Evolutionary conservation across 345 rosid species (phyloP), one percentile per base, ranked within the genome.

Genomic region (Rubroshorea leprosula): DNA sequence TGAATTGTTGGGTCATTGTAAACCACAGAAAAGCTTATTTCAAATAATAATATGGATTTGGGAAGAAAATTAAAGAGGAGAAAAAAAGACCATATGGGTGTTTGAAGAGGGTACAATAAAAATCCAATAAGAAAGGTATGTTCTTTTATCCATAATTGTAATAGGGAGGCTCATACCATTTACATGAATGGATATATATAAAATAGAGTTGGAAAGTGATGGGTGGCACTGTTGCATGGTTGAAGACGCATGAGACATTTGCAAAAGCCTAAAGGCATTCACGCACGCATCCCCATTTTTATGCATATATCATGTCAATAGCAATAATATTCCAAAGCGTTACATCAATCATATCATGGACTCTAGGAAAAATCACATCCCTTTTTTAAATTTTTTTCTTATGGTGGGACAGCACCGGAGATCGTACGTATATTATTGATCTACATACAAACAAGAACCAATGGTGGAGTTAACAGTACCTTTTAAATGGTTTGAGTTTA

Each of bases 211-310:
- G 52, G 29, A 21, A 49, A 29, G 21, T 20, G 18, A 35, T 1
- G 46, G 3, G 3, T 0, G 23, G 48, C 10, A 23, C 38, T 47
- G 44, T 55, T 65, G 58, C 76, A 72, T 58, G 69, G 72, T 45
- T 23, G 67, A 57, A 57, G 19, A 41, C 75, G 70, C 71, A 52
- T 51, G 72, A 19, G 35, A 35, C 12, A 35, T 6, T 35, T 39
- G 23, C 39, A 6, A 51, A 51, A 41, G 51, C 39, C n/a, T 8
- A 13, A 51, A 51, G 29, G 51, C 46, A 13, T 11, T 60, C 59
- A n/a, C 41, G 64, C 64, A 55, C 61, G 38, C 65, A 54, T 43
- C 59, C 61, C 66, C 21, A 54, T 25, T 43, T 27, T 43, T 27
- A 1, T 26, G 49, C 55, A 52, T 6, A 26, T 44, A 16, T 24